Evolutionary conservation across 1,139 yeast genomes (phyloP), one percentile per base, ranked within the genome.

Genomic region (Magnusiomyces suaveolens): DNA sequence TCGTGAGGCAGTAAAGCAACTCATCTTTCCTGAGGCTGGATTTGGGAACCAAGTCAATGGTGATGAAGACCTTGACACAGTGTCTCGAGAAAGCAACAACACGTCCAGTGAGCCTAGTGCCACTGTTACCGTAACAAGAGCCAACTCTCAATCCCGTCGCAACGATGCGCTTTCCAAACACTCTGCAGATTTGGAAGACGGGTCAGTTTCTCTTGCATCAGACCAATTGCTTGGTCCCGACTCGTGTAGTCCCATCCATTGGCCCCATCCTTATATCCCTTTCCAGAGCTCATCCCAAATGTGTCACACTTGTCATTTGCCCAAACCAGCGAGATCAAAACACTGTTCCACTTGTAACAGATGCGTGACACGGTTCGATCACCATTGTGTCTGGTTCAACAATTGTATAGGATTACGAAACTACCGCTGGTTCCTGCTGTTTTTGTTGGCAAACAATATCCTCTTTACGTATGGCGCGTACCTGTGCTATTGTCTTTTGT

Each of bases 381-480:
- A 92, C 66, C 97, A 92, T 69, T 92, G 98, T 66, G 70, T 88
- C n/a, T 92, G 97, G 96, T 72, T 90, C 56, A 90, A 90, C 70
- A 89, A 87, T 64, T 92, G 97, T 69, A 79, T 92, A 36, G 97
- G 97, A 0, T 77, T 77, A 62, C 75, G 79, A 52, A 92, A 92
- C 64, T 86, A 81, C 68, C 72, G 78, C 48, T 87, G 82, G 77
- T 92, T 92, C 64, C 63, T 86, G 53, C 59, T 71, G 8, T 90
- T 84, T 63, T 69, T 92, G 48, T 41, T 76, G 0, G 71, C 82
- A 39, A 84, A 87, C 59, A 66, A 78, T 43, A 67, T 77, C 59
- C 74, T 84, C 47, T 71, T 88, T 58, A 62, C 71, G 0, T 86
- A 87, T 66, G 97, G 95, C 0, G 76, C 78, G 0, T 66, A 64